Conservation (phyloP, 805 yeast genomes). For the Ogataea sp. region DNA sequence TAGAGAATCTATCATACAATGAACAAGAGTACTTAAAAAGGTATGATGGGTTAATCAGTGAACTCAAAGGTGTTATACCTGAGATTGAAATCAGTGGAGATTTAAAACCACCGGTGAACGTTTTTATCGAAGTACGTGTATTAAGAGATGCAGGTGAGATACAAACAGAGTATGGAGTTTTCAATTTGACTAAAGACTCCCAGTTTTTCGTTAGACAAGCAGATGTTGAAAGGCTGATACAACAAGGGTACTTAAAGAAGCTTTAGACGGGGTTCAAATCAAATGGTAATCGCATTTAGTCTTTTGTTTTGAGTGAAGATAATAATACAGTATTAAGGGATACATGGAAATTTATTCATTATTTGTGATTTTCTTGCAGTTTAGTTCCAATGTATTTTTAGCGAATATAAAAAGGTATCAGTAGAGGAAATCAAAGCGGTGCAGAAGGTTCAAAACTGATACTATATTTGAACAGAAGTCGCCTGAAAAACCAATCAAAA, state of each 20-base stretch:
- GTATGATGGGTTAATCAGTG: conserved; percentile 64
- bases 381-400: no score
- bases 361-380: no score
- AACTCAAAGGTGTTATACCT: conserved; percentile 68
- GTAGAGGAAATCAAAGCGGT: no score
- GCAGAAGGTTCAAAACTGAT: no score
- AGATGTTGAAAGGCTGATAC: conserved; percentile 89
- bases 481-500: no score
- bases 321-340: no score
- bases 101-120: conserved; percentile 84
- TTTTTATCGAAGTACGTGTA: conserved; percentile 91
- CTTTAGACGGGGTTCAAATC: conserved; percentile 2
- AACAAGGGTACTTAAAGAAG: conserved; percentile 86
- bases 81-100: conserved; percentile 86
- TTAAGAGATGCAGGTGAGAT: conserved; percentile 93
- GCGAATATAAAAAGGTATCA: no score
- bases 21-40: conserved; percentile 74
- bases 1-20: conserved; percentile 56
- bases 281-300: no score
- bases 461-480: no score
- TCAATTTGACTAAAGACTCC: conserved; percentile 85
- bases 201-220: conserved; percentile 91
- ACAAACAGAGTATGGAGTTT: conserved; percentile 95
- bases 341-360: no score
- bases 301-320: no score